These are phyloP conservation scores for Beauveria asiatica DNA, from an alignment of 2,329 filamentous ascomycete genomes.

Conservation along the genomic window DNA sequence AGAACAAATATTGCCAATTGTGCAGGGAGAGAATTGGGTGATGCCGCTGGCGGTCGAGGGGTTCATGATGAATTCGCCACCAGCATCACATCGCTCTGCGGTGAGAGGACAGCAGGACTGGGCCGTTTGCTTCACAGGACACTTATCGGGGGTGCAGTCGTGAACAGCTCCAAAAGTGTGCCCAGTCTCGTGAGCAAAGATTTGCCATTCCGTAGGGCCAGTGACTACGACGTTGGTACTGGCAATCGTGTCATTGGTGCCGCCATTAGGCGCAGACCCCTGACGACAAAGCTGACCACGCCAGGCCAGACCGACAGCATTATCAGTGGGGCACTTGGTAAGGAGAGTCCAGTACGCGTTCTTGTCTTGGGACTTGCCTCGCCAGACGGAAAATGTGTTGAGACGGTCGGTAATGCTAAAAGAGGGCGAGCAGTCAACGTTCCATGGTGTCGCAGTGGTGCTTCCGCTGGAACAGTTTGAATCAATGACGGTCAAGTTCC, in stretches of 20 bases:
- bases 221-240: conserved; percentile 84
- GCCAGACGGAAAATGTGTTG: conserved; percentile 83
- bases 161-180: conserved; percentile 96
- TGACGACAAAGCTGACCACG: conserved; percentile 73
- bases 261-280: conserved; percentile 46
- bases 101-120: conserved; percentile 74
- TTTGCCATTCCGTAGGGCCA: conserved; percentile 83
- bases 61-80: conserved; percentile 87
- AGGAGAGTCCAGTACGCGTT: conserved; percentile 94
- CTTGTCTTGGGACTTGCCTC: conserved; percentile 63
- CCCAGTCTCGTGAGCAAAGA: conserved; percentile 88
- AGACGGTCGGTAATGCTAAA: conserved; percentile 67
- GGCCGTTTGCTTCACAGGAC: conserved; percentile 47
- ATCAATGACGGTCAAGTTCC: conserved; percentile 73
- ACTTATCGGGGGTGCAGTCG: conserved; percentile 69
- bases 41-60: conserved; percentile 71
- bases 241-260: conserved; percentile 62
- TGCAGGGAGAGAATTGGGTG: conserved; percentile 76
- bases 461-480: conserved; percentile 64
- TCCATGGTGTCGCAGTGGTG: conserved; percentile 68
- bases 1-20: conserved; percentile 87
- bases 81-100: conserved; percentile 59
- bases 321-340: conserved; percentile 70
- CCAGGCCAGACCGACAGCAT: conserved; percentile 89
- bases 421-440: conserved; percentile 59